A percentile compares a stretch with the other conserved stretches of the same genome.
Conservation (phyloP, 345 rosid genomes). For the Gossypium herbaceum region DNA sequence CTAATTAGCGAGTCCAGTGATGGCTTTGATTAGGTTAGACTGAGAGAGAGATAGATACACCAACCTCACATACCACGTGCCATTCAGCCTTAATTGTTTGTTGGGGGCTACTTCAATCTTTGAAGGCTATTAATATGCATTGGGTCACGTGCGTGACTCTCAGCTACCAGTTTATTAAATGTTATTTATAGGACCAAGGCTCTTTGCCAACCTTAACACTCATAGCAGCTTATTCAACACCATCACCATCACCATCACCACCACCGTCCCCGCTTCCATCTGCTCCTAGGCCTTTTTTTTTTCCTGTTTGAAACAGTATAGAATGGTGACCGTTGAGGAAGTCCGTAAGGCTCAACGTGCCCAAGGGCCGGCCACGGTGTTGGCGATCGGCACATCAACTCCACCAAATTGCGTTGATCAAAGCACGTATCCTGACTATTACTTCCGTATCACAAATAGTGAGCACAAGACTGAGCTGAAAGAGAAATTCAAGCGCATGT, state of each 20-base stretch:
- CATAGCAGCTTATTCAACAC: neutral
- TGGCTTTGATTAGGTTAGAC: no score
- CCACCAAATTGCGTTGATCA: no score
- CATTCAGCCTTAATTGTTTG: no score
- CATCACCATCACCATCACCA: no score
- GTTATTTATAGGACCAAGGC: no score
- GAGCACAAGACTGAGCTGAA: slow-evolving; percentile 46
- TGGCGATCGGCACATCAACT: slow-evolving; percentile 30
- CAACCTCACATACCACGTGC: no score
- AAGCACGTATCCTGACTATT: no score
- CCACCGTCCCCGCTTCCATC: neutral
- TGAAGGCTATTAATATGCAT: no score
- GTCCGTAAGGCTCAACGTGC: slow-evolving; percentile 20
- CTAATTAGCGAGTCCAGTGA: no score
- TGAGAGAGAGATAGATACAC: no score
- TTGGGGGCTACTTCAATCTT: no score
- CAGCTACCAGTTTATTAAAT: neutral
- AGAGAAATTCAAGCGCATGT: slow-evolving; percentile 54
- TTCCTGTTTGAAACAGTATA: neutral
- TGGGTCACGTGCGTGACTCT: slow-evolving; percentile 1
- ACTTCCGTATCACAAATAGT: slow-evolving; percentile 47
- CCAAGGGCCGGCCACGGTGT: slow-evolving; percentile 8
- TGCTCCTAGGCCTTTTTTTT: neutral
- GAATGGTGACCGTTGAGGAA: slow-evolving; percentile 14
- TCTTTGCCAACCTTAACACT: neutral